Evolutionary conservation across 139 green algal species (phyloP), one percentile per base, ranked within the genome.

Genomic region (Ettlia oleoabundans): DNA sequence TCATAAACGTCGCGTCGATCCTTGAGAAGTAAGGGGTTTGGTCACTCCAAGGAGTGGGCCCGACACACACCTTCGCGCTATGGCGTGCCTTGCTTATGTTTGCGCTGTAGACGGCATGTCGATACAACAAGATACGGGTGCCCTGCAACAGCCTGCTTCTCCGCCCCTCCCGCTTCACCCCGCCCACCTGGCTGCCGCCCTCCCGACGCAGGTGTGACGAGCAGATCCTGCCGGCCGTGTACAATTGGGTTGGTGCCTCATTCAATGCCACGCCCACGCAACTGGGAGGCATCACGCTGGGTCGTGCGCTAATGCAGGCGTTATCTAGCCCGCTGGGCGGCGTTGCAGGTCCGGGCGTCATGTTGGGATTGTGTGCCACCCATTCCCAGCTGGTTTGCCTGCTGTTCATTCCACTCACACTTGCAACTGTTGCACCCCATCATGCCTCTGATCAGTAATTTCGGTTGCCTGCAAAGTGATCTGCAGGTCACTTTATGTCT

Each of bases 181-280:
- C 63, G 5, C 4, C 38, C 67, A n/a, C 42, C 41, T 61, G n/a
- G 6, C 69, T 26, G 63, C 63, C 63, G 63, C 61, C 37, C 37
- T 22, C 30, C 22, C 30, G 32, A 4, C 33, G 53, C 38, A 80
- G 73, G 35, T 80, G 73, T 24, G 73, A 80, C 38, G 73, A 80
- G 83, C 84, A 93, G 63, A 91, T 95, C 52, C 80, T 96, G 40
- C 93, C 93, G 24, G 93, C 93, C 1, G 84, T 97, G 19, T 97
- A 97, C 72, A 82, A 87, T 21, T 90, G 82, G 66, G 75, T 96
- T 35, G 94, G 91, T 2, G 80, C 68, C 28, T 89, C 88, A 0
- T 87, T 97, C 9, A 22, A 88, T 13, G 92, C 92, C 40, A 93
- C 88, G 2, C 94, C 94, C 3, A 87, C 86, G 0, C 82, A 96